Evolutionary conservation across 1,139 yeast species (phyloP).

Genomic region (Magnusiomyces clavatus): DNA sequence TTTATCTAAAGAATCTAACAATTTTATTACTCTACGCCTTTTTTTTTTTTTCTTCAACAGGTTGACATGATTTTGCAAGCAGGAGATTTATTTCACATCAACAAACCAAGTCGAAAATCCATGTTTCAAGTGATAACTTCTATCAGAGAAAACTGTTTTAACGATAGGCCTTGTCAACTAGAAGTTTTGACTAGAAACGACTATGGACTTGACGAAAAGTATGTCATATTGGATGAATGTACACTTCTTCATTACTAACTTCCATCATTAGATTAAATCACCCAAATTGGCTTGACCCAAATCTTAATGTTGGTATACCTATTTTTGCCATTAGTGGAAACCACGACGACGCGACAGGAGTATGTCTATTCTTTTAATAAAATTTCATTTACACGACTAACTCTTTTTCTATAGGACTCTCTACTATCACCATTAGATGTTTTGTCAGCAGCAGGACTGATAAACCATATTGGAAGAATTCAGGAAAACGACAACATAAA

Average conservation of each 20-base stretch:
- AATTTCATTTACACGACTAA: background rate
- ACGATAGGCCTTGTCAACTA: slow-evolving; percentile 81
- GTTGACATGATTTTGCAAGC: slow-evolving; percentile 86
- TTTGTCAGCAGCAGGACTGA: slow-evolving; percentile 68
- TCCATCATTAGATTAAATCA: slow-evolving; percentile 39
- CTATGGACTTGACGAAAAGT: slow-evolving; percentile 46
- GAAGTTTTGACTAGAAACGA: slow-evolving; percentile 78
- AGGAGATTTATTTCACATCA: slow-evolving; percentile 88
- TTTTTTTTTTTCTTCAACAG: slow-evolving; percentile 8
- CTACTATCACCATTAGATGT: slow-evolving; percentile 84
- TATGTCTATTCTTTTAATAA: slow-evolving; percentile 10
- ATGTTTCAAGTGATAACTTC: slow-evolving; percentile 76
- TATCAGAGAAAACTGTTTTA: slow-evolving; percentile 66
- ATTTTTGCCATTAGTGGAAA: slow-evolving; percentile 92
- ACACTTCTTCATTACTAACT: background rate
- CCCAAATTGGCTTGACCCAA: slow-evolving; percentile 86
- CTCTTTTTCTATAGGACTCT: slow-evolving; percentile 25
- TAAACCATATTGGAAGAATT: slow-evolving; percentile 87
- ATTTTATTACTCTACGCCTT: background rate
- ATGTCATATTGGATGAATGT: too few relatives aligned
- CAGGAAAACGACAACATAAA: slow-evolving; percentile 66
- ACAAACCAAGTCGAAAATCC: slow-evolving; percentile 82
- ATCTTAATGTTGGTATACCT: slow-evolving; percentile 84
- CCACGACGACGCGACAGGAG: slow-evolving; percentile 96
- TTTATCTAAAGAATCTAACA: background rate